Evolutionary conservation across 805 yeast genomes (phyloP).

Genomic region (Ogataea minuta): DNA sequence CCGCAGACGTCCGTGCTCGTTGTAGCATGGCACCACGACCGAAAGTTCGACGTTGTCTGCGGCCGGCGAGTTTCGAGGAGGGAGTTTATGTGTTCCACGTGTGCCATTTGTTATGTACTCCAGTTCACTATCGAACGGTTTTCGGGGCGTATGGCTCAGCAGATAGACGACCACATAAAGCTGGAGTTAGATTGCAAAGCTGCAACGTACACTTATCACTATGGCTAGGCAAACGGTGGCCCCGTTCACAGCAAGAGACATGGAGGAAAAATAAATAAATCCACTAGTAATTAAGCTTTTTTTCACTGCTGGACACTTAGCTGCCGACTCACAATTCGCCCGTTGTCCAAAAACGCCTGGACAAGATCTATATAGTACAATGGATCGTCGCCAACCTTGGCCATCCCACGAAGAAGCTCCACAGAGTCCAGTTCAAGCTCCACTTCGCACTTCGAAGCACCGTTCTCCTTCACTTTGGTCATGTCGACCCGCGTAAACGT

Average conservation of each 20-base stretch:
- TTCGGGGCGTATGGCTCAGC: constrained; percentile 65
- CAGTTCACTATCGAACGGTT: constrained; percentile 51
- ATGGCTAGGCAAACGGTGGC: not conserved
- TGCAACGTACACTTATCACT: constrained; percentile 5
- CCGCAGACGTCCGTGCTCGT: constrained; percentile 73
- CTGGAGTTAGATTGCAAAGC: constrained; percentile 10
- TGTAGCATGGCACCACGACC: constrained; percentile 90
- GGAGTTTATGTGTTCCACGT: constrained; percentile 33
- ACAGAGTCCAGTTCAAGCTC: constrained; percentile 36
- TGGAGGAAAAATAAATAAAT: constrained; percentile 1
- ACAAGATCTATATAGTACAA: constrained; percentile 44
- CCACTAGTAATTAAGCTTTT: constrained; percentile 1
- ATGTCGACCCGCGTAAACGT: constrained; percentile 73
- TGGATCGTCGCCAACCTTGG: constrained; percentile 35
- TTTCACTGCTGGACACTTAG: constrained; percentile 27
- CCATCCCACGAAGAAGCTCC: constrained; percentile 33
- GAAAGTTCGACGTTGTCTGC: constrained; percentile 53
- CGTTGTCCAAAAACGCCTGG: constrained; percentile 46
- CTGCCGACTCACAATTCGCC: constrained; percentile 35
- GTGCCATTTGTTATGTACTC: constrained; percentile 49
- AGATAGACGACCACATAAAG: constrained; percentile 42
- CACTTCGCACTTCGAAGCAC: constrained; percentile 31
- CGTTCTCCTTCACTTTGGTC: constrained; percentile 51
- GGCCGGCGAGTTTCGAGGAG: constrained; percentile 32
- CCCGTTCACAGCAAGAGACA: constrained; percentile 2